A percentile compares a stretch with the other conserved stretches of the same genome.
Evolutionary conservation across 306 rosid species (phyloP).

Genomic region (Oxytropis ochrocephala): DNA sequence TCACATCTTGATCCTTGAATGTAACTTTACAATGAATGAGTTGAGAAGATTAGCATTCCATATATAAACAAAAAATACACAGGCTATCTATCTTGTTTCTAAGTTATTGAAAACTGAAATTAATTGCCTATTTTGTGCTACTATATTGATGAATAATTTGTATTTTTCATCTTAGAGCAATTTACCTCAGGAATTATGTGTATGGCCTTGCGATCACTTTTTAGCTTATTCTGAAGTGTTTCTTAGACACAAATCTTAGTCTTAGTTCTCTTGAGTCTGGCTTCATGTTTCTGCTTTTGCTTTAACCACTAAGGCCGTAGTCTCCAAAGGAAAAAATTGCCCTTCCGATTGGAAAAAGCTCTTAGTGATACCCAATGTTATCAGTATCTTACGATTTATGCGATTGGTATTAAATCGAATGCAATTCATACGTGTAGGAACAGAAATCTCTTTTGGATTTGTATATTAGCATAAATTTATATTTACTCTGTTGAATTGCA

Average conservation of each 20-base stretch:
- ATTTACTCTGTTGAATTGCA: neutral
- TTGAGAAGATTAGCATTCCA: neutral
- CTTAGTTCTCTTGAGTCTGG: neutral
- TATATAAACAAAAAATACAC: neutral
- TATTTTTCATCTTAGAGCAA: neutral
- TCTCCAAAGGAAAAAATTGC: neutral
- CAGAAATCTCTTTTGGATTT: neutral
- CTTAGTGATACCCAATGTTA: neutral
- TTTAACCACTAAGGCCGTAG: neutral
- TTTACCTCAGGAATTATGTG: neutral
- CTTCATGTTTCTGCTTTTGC: neutral
- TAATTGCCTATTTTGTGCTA: neutral
- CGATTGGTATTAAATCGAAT: no score
- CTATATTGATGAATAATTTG: neutral
- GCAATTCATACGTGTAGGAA: no score
- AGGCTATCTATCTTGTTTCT: neutral
- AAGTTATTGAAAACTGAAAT: neutral
- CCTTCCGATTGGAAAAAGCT: neutral
- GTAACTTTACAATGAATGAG: neutral
- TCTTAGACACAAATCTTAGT: neutral
- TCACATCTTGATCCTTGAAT: neutral
- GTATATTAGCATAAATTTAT: neutral
- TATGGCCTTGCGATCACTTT: neutral
- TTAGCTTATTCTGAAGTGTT: neutral
- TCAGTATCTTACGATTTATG: no score